Conservation (phyloP, 306 rosid species). For the Cucumis melo region DNA sequence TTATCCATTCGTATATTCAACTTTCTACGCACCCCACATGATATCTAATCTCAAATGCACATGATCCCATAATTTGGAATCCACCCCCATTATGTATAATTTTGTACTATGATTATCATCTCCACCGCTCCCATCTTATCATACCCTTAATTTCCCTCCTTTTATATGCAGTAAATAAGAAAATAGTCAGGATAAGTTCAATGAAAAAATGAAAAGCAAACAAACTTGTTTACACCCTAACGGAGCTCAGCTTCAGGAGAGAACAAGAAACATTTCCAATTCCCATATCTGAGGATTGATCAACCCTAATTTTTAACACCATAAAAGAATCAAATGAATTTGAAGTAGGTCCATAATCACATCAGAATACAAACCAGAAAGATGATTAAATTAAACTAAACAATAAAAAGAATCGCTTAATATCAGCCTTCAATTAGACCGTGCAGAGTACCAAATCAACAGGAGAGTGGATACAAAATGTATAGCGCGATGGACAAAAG, state of each 20-base stretch:
- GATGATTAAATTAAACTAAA: background rate
- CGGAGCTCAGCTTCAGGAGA: background rate
- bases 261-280: background rate
- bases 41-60: slow-evolving; percentile 45
- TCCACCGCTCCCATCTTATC: background rate
- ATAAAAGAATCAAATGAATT: background rate
- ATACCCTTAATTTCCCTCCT: background rate
- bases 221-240: background rate
- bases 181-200: background rate
- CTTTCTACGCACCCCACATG: slow-evolving; percentile 24
- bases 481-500: background rate
- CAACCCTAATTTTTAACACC: background rate
- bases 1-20: background rate
- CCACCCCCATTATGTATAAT: slow-evolving; percentile 3
- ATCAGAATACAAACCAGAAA: background rate
- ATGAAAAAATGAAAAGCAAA: background rate
- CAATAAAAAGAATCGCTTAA: background rate
- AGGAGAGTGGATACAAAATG: background rate
- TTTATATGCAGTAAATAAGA: background rate
- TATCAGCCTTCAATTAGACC: background rate
- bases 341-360: background rate
- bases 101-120: background rate
- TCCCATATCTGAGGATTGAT: background rate
- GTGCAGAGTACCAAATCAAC: background rate
- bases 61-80: slow-evolving; percentile 24